Base-by-base conservation (phyloP, 257 asterid genomes). In the Lycium barbarum region DNA sequence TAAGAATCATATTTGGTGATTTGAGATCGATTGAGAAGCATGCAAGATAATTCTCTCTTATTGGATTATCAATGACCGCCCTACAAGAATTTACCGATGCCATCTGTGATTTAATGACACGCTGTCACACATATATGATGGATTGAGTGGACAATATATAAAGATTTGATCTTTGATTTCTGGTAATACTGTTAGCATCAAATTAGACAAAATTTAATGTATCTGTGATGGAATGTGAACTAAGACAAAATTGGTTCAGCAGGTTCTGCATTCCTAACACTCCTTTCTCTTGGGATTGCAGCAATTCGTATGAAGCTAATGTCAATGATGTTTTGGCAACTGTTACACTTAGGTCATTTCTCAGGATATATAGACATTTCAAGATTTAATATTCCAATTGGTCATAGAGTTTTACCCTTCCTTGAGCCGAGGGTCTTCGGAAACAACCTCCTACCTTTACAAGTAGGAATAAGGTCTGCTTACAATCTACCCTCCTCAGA, bases 151-250 rank as follows among this genome's bases (percentile, higher is more conserved):
- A 2, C 10, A 45, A 72, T 10, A 3, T 53, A 47, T 47, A 47
- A 73, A 38, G 36, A 72, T 43, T 72, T 72, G 55, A 1, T 45
- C 80, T 72, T 72, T 72, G 38, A 45, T 22, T 72, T n/a, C 57
- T 72, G 80, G 17, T 70, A 58, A 72, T 45, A 45, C 18, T 72
- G 47, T 76, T 76, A 51, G 47, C 47, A 26, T 76, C 63, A 13
- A 53, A 22, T 76, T 53, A 76, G 82, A 26, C 9, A 45, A 45
- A 12, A 7, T 6, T 26, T 0, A 74, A 51, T 0, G 2, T 22
- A 78, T 51, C 65, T 13, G 63, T 51, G 6, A 49, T 20, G 10
- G 45, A 1, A 74, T 51, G n/a, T 17, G 13, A 9, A 51, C 26
- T 76, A 13, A 13, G 12, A 76, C 61, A 74, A 13, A 76, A 76